A percentile compares a stretch with the other conserved stretches of the same genome.
Conservation (phyloP, 2,329 filamentous ascomycete genomes). For the Trichoderma pleuroti region DNA sequence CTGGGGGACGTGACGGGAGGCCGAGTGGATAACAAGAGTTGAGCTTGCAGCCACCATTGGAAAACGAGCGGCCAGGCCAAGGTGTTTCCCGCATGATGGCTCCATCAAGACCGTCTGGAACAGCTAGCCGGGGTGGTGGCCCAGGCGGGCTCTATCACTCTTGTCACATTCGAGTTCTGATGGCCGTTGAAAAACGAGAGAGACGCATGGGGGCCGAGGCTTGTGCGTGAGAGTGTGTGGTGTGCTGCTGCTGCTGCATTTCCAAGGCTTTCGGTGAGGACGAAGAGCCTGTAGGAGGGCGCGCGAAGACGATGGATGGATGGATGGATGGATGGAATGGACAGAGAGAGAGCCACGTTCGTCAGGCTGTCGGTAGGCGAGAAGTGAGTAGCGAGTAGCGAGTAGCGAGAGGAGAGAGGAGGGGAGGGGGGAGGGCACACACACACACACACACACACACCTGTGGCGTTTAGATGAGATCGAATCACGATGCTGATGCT, state of each 20-base stretch:
- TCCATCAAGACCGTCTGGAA: slow-evolving; percentile 1
- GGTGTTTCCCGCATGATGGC: slow-evolving; percentile 7
- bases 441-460: background rate
- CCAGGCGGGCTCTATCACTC: background rate
- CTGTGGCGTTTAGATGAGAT: background rate
- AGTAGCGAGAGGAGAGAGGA: background rate
- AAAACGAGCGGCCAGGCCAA: background rate
- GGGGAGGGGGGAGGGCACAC: background rate
- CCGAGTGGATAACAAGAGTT: background rate
- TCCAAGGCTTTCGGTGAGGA: background rate
- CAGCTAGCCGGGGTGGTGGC: background rate
- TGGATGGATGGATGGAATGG: background rate
- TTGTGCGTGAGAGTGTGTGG: background rate
- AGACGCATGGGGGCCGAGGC: background rate
- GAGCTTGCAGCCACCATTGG: slow-evolving; percentile 8
- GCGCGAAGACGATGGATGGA: background rate
- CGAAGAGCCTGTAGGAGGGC: background rate
- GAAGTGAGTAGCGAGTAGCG: background rate
- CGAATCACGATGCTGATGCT: background rate
- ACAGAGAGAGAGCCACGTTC: background rate
- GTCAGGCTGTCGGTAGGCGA: background rate
- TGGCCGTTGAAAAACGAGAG: background rate
- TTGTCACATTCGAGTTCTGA: slow-evolving; percentile 5
- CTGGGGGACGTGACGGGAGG: background rate
- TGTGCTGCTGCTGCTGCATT: background rate